A percentile compares a stretch with the other conserved stretches of the same genome.
These are phyloP conservation scores for Termitomyces sp. DNA, from an alignment of 768 basidiomycete species.

Conservation along the genomic window DNA sequence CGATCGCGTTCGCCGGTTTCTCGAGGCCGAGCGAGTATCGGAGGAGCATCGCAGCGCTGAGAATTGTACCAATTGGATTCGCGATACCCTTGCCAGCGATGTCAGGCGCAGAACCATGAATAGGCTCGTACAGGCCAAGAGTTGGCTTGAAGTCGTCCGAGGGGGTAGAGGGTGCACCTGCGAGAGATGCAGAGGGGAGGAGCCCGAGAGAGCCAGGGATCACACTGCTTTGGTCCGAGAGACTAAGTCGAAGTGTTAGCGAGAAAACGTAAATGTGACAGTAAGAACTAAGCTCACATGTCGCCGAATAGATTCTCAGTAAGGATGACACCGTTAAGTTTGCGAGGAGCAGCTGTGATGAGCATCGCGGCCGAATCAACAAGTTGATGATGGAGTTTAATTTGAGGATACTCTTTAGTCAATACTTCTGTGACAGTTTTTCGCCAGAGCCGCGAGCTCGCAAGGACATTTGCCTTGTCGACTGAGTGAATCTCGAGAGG, in stretches of 20 bases:
- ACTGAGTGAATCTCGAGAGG: conserved; percentile 88
- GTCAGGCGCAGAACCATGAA: conserved; percentile 92
- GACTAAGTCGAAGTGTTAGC: conserved; percentile 36
- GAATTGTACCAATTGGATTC: conserved; percentile 93
- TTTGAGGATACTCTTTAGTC: conserved; percentile 79
- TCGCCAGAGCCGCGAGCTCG: conserved; percentile 90
- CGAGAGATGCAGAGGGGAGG: conserved; percentile 92
- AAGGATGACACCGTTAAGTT: conserved; percentile 91
- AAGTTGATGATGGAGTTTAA: conserved; percentile 84
- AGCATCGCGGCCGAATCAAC: conserved; percentile 97
- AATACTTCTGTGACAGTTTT: conserved; percentile 87
- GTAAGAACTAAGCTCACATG: conserved; percentile 55
- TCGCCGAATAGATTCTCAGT: conserved; percentile 97
- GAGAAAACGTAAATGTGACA: neutral
- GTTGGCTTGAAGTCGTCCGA: conserved; percentile 71
- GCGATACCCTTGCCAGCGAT: conserved; percentile 93
- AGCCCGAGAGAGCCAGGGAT: conserved; percentile 97
- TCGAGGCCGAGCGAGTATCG: conserved; percentile 93
- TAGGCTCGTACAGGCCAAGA: conserved; percentile 92
- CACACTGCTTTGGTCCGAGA: conserved; percentile 95
- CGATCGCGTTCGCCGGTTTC: conserved; percentile 78
- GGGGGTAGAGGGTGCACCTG: conserved; percentile 70
- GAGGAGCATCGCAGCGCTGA: conserved; percentile 88
- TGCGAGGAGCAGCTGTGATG: conserved; percentile 83
- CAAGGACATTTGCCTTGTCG: conserved; percentile 99